phyloP scores from a whole-genome alignment of 1,284 basidiomycete genomes.

The Melampsora abietis-canadensis region DNA sequence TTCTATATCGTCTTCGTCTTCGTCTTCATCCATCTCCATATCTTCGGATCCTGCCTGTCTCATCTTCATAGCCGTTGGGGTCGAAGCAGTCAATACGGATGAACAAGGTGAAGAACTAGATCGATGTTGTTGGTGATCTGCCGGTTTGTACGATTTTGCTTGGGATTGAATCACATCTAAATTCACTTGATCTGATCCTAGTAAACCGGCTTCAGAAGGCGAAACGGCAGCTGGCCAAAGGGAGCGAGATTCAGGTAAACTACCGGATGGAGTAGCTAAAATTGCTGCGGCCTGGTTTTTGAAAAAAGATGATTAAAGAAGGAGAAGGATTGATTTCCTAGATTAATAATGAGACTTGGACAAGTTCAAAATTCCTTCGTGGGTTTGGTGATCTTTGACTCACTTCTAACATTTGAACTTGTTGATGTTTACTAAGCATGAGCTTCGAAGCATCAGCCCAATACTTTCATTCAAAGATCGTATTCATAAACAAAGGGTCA shows the following conservation, averaged over 20 bases:
- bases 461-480: constrained; percentile 56
- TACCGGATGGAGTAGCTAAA: constrained; percentile 62
- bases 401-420: constrained; percentile 86
- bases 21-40: constrained; percentile 8
- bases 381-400: neutral
- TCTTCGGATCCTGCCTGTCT: neutral
- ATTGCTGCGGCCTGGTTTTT: constrained; percentile 73
- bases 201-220: constrained; percentile 55
- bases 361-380: too few species aligned
- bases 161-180: constrained; percentile 45
- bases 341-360: too few species aligned
- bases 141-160: neutral
- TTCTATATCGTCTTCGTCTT: constrained; percentile 1
- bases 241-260: constrained; percentile 72
- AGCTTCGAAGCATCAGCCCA: constrained; percentile 95
- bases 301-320: neutral
- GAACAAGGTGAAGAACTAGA: neutral
- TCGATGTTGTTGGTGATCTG: constrained; percentile 1
- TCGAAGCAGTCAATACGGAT: neutral
- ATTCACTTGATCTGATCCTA: constrained; percentile 55
- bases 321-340: too few species aligned
- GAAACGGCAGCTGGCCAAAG: constrained; percentile 62
- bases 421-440: constrained; percentile 92
- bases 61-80: neutral
- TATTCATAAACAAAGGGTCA: too few species aligned